These are phyloP conservation scores for Tremellales sp. DNA, from an alignment of 1,284 basidiomycete species.

Conservation along the genomic window DNA sequence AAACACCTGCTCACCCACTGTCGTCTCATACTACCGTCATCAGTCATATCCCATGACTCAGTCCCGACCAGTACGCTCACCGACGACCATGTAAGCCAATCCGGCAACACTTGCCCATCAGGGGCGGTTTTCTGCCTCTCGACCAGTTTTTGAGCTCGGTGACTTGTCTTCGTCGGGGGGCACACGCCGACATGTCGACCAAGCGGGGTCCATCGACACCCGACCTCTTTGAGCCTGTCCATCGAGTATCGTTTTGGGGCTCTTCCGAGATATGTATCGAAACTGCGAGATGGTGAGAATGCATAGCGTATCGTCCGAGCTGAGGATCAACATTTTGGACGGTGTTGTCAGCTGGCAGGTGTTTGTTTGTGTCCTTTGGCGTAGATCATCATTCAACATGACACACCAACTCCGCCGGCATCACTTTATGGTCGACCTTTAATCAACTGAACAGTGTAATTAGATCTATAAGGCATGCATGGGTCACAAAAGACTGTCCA, in stretches of 20 bases:
- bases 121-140: constrained; percentile 9
- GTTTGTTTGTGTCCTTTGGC: background rate
- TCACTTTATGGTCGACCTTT: too few species aligned
- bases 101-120: constrained; percentile 14
- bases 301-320: too few species aligned
- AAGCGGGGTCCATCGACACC: background rate
- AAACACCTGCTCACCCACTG: constrained; percentile 11
- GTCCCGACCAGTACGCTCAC: constrained; percentile 11
- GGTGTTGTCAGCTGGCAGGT: background rate
- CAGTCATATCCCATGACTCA: background rate
- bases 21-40: constrained; percentile 19
- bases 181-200: background rate
- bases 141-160: background rate
- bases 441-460: too few species aligned
- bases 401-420: too few species aligned
- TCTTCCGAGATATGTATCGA: background rate
- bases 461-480: too few species aligned
- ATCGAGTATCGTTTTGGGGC: too few species aligned
- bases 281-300: background rate
- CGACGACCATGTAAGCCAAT: constrained; percentile 13
- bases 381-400: background rate
- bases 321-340: too few species aligned
- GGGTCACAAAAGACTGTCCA: too few species aligned
- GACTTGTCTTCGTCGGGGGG: background rate
- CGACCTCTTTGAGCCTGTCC: background rate